Evolutionary conservation across 192 early-diverging fungal genomes (phyloP).

Genomic region (Mortierella hygrophila): DNA sequence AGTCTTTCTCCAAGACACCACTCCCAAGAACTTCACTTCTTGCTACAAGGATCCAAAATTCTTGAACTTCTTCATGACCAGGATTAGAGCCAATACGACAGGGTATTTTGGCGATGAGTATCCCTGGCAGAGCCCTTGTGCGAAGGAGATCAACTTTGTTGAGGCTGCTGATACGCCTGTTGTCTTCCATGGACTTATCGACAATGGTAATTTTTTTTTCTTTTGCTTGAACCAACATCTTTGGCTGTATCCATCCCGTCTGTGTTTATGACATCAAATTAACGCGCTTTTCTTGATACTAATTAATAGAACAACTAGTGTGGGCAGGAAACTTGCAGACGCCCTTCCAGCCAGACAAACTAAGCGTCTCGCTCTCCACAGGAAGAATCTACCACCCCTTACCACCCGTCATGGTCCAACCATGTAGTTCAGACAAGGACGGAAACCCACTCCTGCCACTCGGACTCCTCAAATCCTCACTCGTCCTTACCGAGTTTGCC

Average conservation of each 20-base stretch:
- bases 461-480: conserved; percentile 40
- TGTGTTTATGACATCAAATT: too few species aligned
- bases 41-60: conserved; percentile 48
- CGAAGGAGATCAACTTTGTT: conserved; percentile 50
- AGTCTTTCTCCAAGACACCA: conserved; percentile 47
- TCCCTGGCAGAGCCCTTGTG: conserved; percentile 39
- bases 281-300: background rate
- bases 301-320: conserved; percentile 18
- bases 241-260: background rate
- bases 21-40: conserved; percentile 37
- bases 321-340: conserved; percentile 38
- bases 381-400: conserved; percentile 49
- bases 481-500: conserved; percentile 38
- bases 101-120: conserved; percentile 14
- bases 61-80: conserved; percentile 34
- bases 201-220: conserved; percentile 6
- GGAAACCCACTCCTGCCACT: background rate
- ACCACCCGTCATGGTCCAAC: conserved; percentile 1
- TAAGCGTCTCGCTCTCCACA: conserved; percentile 24
- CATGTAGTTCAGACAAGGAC: background rate
- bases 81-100: conserved; percentile 23
- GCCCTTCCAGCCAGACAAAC: conserved; percentile 34
- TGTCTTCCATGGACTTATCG: conserved; percentile 31
- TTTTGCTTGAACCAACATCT: background rate
- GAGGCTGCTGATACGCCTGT: conserved; percentile 49